A percentile compares a stretch with the other conserved stretches of the same genome.
phyloP scores from a whole-genome alignment of 179 eudicot genomes.

The Nepenthes alata region DNA sequence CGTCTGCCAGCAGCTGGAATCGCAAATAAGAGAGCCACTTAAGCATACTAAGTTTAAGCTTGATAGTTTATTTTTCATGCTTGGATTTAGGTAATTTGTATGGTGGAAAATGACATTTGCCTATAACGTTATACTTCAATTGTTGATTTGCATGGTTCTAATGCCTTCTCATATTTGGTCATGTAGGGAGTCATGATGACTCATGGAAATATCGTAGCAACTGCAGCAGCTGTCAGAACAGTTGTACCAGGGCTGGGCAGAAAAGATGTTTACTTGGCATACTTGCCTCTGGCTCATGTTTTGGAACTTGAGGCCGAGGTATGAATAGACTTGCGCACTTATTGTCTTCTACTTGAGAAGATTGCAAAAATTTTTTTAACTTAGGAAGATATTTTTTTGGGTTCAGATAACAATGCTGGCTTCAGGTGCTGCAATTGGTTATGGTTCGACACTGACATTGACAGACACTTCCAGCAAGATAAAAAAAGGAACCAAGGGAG shows the following conservation, averaged over 20 bases:
- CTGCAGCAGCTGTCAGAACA: slow-evolving; percentile 79
- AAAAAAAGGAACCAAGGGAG: slow-evolving; percentile 91
- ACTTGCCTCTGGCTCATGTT: slow-evolving; percentile 90
- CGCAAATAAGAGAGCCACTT: no score
- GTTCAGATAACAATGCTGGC: slow-evolving; percentile 73
- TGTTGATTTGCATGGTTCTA: neutral
- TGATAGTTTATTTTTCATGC: no score
- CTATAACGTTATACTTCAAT: no score
- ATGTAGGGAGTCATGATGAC: slow-evolving; percentile 92
- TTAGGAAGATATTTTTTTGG: slow-evolving; percentile 7
- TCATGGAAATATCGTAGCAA: slow-evolving; percentile 82
- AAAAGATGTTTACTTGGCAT: slow-evolving; percentile 70
- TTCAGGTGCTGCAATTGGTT: slow-evolving; percentile 72
- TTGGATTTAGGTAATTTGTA: neutral
- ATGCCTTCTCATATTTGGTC: slow-evolving; percentile 1
- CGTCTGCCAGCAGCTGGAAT: no score
- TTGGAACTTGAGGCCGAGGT: slow-evolving; percentile 98
- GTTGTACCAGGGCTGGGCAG: slow-evolving; percentile 65
- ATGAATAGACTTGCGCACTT: slow-evolving; percentile 4
- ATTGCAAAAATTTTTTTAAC: neutral
- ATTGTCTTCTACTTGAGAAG: neutral
- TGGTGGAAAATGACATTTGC: neutral
- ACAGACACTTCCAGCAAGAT: slow-evolving; percentile 91
- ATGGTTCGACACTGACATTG: slow-evolving; percentile 80
- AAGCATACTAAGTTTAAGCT: no score